Conservation (phyloP, 2,329 filamentous ascomycete species). For the Onygenales sp. region DNA sequence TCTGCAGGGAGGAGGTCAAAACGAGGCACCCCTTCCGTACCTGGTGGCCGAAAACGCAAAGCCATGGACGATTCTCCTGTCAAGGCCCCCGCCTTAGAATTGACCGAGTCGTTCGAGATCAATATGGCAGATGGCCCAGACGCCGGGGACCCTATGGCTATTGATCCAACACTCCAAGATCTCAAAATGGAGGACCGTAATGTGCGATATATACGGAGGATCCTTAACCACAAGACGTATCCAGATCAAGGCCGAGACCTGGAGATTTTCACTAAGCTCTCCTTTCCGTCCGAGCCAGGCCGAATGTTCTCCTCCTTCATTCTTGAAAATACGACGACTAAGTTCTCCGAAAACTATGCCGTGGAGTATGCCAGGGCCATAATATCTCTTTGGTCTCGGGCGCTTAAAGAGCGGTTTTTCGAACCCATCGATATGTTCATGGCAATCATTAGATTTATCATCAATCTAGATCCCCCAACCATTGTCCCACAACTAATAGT, state of each 20-base stretch:
- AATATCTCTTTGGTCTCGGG: conserved; percentile 46
- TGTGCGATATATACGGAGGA: conserved; percentile 39
- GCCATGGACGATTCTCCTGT: conserved; percentile 44
- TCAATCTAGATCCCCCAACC: conserved; percentile 28
- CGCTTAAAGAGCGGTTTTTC: conserved; percentile 45
- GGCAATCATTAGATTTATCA: conserved; percentile 30
- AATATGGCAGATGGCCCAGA: conserved; percentile 18
- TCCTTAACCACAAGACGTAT: conserved; percentile 47
- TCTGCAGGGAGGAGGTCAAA: conserved; percentile 35
- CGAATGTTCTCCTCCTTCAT: conserved; percentile 45
- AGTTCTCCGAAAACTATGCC: conserved; percentile 36
- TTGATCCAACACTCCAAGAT: conserved; percentile 17
- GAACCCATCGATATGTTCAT: conserved; percentile 33
- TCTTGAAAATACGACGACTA: conserved; percentile 39
- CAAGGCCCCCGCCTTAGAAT: conserved; percentile 32
- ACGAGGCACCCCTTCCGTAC: conserved; percentile 44
- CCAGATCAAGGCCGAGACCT: conserved; percentile 41
- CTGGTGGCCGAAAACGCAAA: conserved; percentile 50
- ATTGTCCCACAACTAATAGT: conserved; percentile 28
- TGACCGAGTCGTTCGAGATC: conserved; percentile 20
- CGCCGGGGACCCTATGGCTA: conserved; percentile 15
- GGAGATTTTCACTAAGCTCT: conserved; percentile 43
- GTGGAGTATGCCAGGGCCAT: conserved; percentile 42
- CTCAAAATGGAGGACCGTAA: conserved; percentile 18
- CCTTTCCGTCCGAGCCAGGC: conserved; percentile 44